Conservation (phyloP, 371 early-diverging fungal species). For the Basidiobolus meristosporus region DNA sequence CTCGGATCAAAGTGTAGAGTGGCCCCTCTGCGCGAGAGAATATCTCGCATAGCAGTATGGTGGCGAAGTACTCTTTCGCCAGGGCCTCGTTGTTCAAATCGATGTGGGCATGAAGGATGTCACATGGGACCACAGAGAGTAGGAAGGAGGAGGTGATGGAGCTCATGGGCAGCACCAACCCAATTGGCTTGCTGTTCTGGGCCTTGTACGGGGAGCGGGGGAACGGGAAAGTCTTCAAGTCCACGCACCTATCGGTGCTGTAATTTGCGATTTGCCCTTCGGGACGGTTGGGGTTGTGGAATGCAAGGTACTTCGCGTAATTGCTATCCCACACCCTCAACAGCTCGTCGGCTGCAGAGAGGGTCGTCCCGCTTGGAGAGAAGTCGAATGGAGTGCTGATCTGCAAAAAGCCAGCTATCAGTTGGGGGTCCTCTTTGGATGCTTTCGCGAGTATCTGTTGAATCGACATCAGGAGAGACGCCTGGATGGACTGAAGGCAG, state of each 20-base stretch:
- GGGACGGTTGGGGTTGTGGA: too few relatives aligned
- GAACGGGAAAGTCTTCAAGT: constrained; percentile 8
- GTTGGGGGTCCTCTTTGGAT: constrained; percentile 13
- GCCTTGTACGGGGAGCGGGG: constrained; percentile 9
- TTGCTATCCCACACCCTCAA: too few relatives aligned
- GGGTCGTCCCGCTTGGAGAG: too few relatives aligned
- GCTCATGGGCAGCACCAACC: constrained; percentile 8
- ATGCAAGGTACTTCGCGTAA: too few relatives aligned
- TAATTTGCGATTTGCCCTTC: too few relatives aligned
- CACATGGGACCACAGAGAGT: constrained; percentile 14
- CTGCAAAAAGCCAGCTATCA: constrained; percentile 21
- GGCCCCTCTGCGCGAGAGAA: constrained; percentile 49
- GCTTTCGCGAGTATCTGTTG: too few relatives aligned
- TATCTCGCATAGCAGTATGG: constrained; percentile 31
- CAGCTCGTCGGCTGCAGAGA: too few relatives aligned
- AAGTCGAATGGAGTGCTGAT: too few relatives aligned
- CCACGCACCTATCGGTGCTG: too few relatives aligned
- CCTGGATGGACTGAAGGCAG: constrained; percentile 8
- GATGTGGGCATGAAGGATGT: constrained; percentile 8
- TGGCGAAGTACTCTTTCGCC: constrained; percentile 18
- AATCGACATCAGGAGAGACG: constrained; percentile 9
- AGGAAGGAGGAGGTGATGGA: constrained; percentile 11
- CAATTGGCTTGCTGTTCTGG: constrained; percentile 8
- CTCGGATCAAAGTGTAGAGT: constrained; percentile 46
- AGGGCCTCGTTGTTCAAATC: constrained; percentile 2